Evolutionary conservation across 148 eudicot species (phyloP), one percentile per base, ranked within the genome.

Genomic region (Vaccinium vitisidaea): DNA sequence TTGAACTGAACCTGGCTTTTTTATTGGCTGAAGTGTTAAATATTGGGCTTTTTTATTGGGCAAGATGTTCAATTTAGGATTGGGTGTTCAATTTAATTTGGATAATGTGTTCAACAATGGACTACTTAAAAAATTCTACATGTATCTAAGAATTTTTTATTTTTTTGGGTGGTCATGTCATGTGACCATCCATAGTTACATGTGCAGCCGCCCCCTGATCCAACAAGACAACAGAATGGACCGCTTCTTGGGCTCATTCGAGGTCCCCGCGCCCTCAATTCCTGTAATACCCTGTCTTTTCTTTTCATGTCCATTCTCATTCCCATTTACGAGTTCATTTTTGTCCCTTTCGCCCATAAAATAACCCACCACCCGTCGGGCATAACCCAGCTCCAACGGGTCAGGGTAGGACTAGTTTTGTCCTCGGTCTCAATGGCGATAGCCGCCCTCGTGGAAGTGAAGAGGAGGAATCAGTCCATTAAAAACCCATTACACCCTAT

Each of bases 161-260:
- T 32, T 32, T 32, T 32, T 30, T 30, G 36, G 36, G 36, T 32
- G 36, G 36, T 32, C 36, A 32, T 32, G 36, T 32, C 36, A 32
- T 32, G 36, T 32, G 36, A 32, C 36, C 36, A 32, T 32, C 36
- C 36, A 0, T 32, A 32, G 2, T 32, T 32, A 32, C 36, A 32
- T 32, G 36, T 32, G 36, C 36, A 32, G 36, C 2, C 36, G 2
- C 36, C 36, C 32, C 36, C 36, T 2, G 36, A 3, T 87, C 52
- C 86, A 79, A 54, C 93, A 92, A 84, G 93, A 91, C 50, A 77
- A 83, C 81, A 23, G 75, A 52, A 92, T 90, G 93, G 65, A 91
- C 86, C 82, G 86, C 0, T 71, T 21, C 15, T 77, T 92, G 2
- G 88, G 90, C 59, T 80, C 85, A 1, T 89, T 90, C 86, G 21